Evolutionary conservation across 1,284 basidiomycete species (phyloP), one percentile per base, ranked within the genome.

Genomic region (Melampsora larici-populina): DNA sequence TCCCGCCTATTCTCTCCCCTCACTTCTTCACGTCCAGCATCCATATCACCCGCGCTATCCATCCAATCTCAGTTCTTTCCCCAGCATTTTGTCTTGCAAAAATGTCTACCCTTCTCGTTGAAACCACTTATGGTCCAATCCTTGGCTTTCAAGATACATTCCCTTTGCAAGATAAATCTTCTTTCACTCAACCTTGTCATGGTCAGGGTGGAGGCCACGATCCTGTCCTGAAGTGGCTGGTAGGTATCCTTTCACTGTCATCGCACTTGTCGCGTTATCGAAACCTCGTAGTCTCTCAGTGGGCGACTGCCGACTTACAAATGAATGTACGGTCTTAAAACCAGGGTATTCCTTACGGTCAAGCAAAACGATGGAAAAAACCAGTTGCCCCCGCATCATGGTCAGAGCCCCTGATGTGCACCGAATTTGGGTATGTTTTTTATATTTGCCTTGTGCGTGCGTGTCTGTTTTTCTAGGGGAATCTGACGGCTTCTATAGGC

Each of bases 301-400:
- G 31, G 24, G 7, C 7, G 9, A 21, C 9, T 17, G 24, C 15
- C 31, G 24, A 66, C 36, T 43, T n/a, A 24, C 7, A 64, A 6
- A 31, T 64, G 29, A 64, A 29, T 31, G 15, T 36, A 24, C 51
- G 5, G 1, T 49, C 8, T 18, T 49, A 1, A 18, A 5, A 58
- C 55, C 29, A 76, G 73, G 73, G 73, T 62, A 33, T 76, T 18
- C 73, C 73, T 46, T 76, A 76, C 46, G 73, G 48, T 15, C 65
- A 76, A 76, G 64, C 73, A 6, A 58, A 58, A 36, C 48, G 73
- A 43, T 76, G 73, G 73, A 67, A 76, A 62, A 24, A 55, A 68
- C 64, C 65, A 2, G 7, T n/a, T 24, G 64, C 73, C 2, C 65
- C 65, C 51, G 40, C 49, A 18, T 55, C 73, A 36, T 76, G 73